phyloP scores from a whole-genome alignment of 768 basidiomycete species.

The Suillus paluster region DNA sequence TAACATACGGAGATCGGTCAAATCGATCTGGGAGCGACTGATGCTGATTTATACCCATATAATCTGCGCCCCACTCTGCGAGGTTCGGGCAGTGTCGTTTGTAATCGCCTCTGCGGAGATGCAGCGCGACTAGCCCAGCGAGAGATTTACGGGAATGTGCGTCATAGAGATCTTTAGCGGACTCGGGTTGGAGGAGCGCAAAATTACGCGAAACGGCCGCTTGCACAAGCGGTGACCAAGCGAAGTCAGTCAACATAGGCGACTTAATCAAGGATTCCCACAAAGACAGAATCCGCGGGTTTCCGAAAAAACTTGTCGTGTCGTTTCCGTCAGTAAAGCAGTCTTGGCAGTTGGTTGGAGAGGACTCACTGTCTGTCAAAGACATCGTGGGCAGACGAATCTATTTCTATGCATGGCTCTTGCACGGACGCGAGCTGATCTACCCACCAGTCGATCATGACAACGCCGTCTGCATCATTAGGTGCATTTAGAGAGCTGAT shows the following conservation, averaged over 20 bases:
- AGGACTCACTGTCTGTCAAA: constrained; percentile 54
- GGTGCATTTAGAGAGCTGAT: constrained; percentile 43
- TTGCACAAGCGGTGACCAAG: constrained; percentile 58
- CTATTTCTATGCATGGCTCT: constrained; percentile 49
- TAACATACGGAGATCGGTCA: constrained; percentile 25
- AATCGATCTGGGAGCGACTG: constrained; percentile 48
- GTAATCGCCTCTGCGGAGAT: constrained; percentile 62
- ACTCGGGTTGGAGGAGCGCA: constrained; percentile 41
- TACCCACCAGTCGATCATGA: constrained; percentile 56
- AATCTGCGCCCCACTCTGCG: constrained; percentile 45
- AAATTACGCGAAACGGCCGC: constrained; percentile 55
- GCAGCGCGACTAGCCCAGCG: constrained; percentile 54
- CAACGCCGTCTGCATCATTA: constrained; percentile 42
- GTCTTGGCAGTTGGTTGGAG: neutral
- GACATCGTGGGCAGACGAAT: constrained; percentile 42
- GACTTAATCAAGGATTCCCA: constrained; percentile 49
- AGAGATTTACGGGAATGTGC: constrained; percentile 31
- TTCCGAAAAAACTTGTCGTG: constrained; percentile 49
- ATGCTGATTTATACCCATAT: constrained; percentile 56
- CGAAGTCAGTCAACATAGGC: constrained; percentile 53
- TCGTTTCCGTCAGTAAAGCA: neutral
- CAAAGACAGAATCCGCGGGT: constrained; percentile 43
- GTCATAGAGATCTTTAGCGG: constrained; percentile 26
- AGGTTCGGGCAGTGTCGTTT: constrained; percentile 57
- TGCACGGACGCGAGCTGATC: constrained; percentile 39